Evolutionary conservation across 495 filamentous ascomycete species (phyloP).

Genomic region (Xeromyces bisporus): DNA sequence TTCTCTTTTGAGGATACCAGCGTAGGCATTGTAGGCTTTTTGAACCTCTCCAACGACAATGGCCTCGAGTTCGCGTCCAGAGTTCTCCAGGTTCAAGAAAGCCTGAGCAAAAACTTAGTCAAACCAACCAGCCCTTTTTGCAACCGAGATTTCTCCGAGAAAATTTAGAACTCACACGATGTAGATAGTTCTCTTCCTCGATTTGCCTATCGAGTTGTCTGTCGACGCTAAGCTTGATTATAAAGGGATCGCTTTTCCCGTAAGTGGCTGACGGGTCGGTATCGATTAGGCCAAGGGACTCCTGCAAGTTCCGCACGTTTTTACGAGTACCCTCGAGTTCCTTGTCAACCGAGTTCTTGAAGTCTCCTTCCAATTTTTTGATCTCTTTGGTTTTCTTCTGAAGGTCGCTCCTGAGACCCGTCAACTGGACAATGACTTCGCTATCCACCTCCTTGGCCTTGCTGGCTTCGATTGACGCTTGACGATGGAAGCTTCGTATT

Average conservation of each 20-base stretch:
- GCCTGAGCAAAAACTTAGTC: conserved; percentile 37
- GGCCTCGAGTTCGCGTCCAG: conserved; percentile 82
- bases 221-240: conserved; percentile 70
- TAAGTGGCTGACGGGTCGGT: conserved; percentile 54
- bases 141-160: too few species aligned
- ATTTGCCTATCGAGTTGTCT: conserved; percentile 80
- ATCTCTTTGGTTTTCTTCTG: conserved; percentile 97
- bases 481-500: conserved; percentile 66
- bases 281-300: conserved; percentile 61
- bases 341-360: conserved; percentile 61
- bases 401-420: conserved; percentile 70
- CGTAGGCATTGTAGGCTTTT: conserved; percentile 86
- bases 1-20: conserved; percentile 75
- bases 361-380: conserved; percentile 77
- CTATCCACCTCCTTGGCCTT: conserved; percentile 81
- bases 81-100: conserved; percentile 85
- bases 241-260: conserved; percentile 82
- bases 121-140: too few species aligned
- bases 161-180: conserved; percentile 59
- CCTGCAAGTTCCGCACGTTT: conserved; percentile 62
- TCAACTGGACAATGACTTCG: conserved; percentile 76
- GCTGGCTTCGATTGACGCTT: conserved; percentile 62
- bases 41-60: conserved; percentile 96
- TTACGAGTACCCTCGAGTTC: conserved; percentile 38
- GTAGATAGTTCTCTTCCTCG: conserved; percentile 93